These are phyloP conservation scores for Marasmius tenuissimus DNA, from an alignment of 1,284 basidiomycete species.

Conservation along the genomic window DNA sequence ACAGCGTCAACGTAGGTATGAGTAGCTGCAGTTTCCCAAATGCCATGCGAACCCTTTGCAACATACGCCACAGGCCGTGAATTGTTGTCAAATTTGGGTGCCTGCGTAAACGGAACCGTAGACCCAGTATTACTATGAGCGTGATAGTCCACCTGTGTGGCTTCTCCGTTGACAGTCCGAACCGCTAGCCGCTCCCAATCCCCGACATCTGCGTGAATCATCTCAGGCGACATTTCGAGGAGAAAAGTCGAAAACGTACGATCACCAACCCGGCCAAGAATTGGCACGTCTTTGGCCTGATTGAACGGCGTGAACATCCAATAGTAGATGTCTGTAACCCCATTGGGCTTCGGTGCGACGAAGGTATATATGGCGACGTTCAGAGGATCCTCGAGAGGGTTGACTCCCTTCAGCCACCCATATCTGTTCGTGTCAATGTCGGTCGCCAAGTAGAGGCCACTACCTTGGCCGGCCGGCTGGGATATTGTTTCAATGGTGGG, in stretches of 20 bases:
- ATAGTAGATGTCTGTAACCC: constrained; percentile 1
- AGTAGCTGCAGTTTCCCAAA: not conserved
- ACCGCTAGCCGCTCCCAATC: constrained; percentile 3
- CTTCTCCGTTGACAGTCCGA: constrained; percentile 4
- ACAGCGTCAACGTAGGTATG: constrained; percentile 2
- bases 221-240: not conserved
- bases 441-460: not conserved
- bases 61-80: not conserved
- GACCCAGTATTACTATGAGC: constrained; percentile 1
- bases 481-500: not conserved
- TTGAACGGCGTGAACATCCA: constrained; percentile 3
- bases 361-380: not conserved
- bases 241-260: not conserved
- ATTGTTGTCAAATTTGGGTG: constrained; percentile 1
- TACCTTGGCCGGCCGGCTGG: not conserved
- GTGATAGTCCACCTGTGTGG: constrained; percentile 1
- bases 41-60: not conserved
- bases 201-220: not conserved
- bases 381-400: not conserved
- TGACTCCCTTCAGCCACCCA: not conserved
- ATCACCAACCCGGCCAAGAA: constrained; percentile 1
- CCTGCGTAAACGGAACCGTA: not conserved
- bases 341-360: not conserved
- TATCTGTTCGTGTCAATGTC: not conserved
- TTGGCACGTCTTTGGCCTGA: not conserved